Percentiles rank a stretch among this genome's conserved stretches.
Conservation (phyloP, 2,329 filamentous ascomycete genomes). For the Calonectria fujianensis region DNA sequence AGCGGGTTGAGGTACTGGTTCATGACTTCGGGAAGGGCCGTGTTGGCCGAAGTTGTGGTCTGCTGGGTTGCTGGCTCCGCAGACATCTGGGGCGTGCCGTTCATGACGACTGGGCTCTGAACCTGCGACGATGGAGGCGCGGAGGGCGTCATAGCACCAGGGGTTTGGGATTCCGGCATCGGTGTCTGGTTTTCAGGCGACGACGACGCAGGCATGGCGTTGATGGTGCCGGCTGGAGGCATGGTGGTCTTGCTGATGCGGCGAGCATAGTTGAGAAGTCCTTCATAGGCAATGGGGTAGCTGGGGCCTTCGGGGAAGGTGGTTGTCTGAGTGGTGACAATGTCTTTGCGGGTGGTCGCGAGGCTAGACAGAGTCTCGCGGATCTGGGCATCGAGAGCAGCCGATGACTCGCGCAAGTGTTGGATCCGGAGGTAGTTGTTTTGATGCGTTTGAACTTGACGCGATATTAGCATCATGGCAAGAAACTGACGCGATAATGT, state of each 20-base stretch:
- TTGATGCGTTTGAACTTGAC: conserved; percentile 82
- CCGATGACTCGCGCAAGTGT: conserved; percentile 79
- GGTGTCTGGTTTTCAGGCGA: conserved; percentile 58
- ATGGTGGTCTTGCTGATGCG: conserved; percentile 88
- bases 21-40: conserved; percentile 69
- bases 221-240: conserved; percentile 75
- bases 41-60: conserved; percentile 58
- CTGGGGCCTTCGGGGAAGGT: conserved; percentile 70
- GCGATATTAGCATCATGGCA: conserved; percentile 29
- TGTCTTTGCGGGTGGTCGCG: conserved; percentile 82
- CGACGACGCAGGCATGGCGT: conserved; percentile 59
- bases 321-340: conserved; percentile 78
- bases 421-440: conserved; percentile 82
- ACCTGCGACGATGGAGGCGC: conserved; percentile 59
- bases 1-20: conserved; percentile 73
- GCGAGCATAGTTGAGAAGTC: conserved; percentile 85
- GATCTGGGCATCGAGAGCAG: conserved; percentile 82
- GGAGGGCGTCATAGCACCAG: conserved; percentile 57
- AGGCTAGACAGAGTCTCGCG: conserved; percentile 82
- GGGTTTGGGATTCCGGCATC: conserved; percentile 56
- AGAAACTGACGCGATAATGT: neutral
- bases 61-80: conserved; percentile 60
- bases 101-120: conserved; percentile 59
- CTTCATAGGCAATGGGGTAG: conserved; percentile 79
- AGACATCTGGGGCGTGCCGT: conserved; percentile 56